Conservation (phyloP, 176 grass and related monocot species). For the Oryza nivara region DNA sequence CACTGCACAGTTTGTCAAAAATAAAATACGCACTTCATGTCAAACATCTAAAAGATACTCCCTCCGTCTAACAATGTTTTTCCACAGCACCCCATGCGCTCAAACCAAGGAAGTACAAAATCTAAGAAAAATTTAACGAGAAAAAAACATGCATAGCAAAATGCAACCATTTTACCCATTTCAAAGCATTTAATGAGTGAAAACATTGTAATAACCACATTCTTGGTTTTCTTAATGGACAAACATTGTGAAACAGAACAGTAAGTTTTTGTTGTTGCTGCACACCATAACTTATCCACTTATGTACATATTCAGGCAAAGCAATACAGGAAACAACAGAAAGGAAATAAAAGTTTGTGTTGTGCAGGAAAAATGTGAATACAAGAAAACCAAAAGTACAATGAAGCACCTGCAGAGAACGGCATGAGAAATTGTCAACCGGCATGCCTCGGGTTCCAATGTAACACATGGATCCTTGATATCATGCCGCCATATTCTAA, state of each 20-base stretch:
- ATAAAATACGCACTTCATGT: conserved; percentile 7
- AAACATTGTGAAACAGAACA: not conserved
- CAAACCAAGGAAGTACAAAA: not conserved
- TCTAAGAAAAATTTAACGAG: not conserved
- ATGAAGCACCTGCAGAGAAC: conserved; percentile 92
- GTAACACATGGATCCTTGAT: conserved; percentile 58
- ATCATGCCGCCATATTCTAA: conserved; percentile 94
- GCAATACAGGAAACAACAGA: conserved; percentile 2
- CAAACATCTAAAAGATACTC: not conserved
- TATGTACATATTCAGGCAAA: conserved; percentile 21
- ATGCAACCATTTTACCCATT: not conserved
- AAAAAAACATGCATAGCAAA: not conserved
- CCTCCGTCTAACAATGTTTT: not conserved
- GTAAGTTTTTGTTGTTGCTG: not conserved
- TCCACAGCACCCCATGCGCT: not conserved
- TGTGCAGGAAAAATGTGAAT: conserved; percentile 14
- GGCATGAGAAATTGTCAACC: conserved; percentile 92
- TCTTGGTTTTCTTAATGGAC: not conserved
- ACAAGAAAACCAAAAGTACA: conserved; percentile 32
- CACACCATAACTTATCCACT: conserved; percentile 2
- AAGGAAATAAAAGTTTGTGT: conserved; percentile 21
- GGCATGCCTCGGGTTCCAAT: conserved; percentile 54
- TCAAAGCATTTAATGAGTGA: not conserved
- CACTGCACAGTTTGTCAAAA: conserved; percentile 36
- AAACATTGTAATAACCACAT: not conserved